Evolutionary conservation across 768 basidiomycete genomes (phyloP), one percentile per base, ranked within the genome.

Genomic region (Russula sp.): DNA sequence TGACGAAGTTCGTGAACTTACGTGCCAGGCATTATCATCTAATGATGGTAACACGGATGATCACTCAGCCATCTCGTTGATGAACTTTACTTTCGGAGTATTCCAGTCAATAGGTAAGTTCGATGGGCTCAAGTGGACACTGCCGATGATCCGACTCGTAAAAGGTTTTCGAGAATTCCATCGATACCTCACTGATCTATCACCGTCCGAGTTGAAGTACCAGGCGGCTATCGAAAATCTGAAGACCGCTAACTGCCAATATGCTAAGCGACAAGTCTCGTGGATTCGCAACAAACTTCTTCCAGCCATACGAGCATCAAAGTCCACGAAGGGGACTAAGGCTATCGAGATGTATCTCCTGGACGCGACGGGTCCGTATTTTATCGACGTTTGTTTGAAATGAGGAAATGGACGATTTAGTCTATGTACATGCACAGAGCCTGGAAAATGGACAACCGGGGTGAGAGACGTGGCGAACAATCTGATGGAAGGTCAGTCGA

Each of bases 121-220:
- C 42, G 43, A 68, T 54, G 22, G 14, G 20, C 18, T 18, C 53
- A 22, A 9, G 16, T 14, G 41, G 18, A 36, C 41, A 14, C 13
- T 34, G 22, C 34, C 42, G 5, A 46, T 14, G 7, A 5, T 52
- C 11, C 64, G 58, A 25, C 13, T 46, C 65, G 58, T 25, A 18
- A 42, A 67, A 98, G 96, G 97, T 6, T 98, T 90, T 76, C 93
- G 87, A 71, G 96, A 98, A 73, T 98, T 99, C 69, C 77, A 84
- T 64, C 70, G 77, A 25, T 86, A 88, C 72, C 75, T 93, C 32
- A 73, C 75, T n/a, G 72, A 77, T 13, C 67, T 78, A 9, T 68
- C 76, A 14, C 73, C 73, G 3, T 70, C 78, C 45, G 66, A 55
- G 70, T 76, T 63, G 66, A 74, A 53, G 69, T 73, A 13, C 88